Conservation (phyloP, 2,329 filamentous ascomycete species). For the Paecilomyces formosus region DNA sequence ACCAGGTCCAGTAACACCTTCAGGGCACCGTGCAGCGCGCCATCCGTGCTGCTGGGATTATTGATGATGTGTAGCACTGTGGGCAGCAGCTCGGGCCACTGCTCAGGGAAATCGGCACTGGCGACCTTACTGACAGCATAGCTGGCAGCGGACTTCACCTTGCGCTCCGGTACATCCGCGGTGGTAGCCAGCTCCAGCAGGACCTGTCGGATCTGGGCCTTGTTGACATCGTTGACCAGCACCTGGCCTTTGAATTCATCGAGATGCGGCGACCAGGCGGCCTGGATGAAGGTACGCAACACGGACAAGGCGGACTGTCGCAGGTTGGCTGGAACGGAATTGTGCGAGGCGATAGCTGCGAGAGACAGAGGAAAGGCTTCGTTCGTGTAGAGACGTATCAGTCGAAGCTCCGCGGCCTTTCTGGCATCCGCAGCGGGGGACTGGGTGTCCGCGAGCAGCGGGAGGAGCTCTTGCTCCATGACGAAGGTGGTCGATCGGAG, state of each 20-base stretch:
- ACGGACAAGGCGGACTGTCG: constrained; percentile 76
- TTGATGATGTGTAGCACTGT: constrained; percentile 67
- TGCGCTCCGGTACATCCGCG: constrained; percentile 64
- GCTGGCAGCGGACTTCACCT: constrained; percentile 82
- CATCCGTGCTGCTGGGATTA: constrained; percentile 60
- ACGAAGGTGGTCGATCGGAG: constrained; percentile 13
- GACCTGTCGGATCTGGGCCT: constrained; percentile 63
- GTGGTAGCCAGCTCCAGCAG: constrained; percentile 72
- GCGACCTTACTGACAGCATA: constrained; percentile 91
- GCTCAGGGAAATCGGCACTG: constrained; percentile 82
- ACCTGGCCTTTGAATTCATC: constrained; percentile 63
- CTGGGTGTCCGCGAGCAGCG: constrained; percentile 81
- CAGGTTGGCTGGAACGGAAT: constrained; percentile 63
- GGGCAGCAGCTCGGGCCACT: constrained; percentile 86
- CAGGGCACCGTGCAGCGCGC: constrained; percentile 80
- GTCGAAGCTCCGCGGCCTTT: constrained; percentile 77
- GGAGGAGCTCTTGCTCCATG: constrained; percentile 91
- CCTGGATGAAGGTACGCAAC: constrained; percentile 75
- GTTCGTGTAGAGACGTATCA: constrained; percentile 62
- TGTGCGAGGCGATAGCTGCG: constrained; percentile 70
- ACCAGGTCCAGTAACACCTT: constrained; percentile 84
- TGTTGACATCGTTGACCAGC: constrained; percentile 64
- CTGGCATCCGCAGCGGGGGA: constrained; percentile 66
- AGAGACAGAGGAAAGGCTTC: constrained; percentile 71
- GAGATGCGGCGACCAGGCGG: constrained; percentile 72